Evolutionary conservation across 495 filamentous ascomycete genomes (phyloP).

Genomic region (Podospora bellae-mahoneyi): DNA sequence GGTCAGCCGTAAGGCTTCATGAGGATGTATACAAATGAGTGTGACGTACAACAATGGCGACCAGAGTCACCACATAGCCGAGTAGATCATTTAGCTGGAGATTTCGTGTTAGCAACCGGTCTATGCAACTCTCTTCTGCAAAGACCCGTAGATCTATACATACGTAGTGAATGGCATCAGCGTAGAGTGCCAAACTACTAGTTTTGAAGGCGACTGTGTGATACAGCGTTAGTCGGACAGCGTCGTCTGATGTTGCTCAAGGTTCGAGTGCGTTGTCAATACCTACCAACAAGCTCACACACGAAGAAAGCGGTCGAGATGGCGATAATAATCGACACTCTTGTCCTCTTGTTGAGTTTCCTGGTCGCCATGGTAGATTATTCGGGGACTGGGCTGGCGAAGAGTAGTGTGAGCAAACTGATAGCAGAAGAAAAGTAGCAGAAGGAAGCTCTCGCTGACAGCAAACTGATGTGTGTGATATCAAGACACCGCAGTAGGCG

Average conservation of each 20-base stretch:
- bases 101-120: conserved; percentile 13
- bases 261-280: background rate
- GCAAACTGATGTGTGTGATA: background rate
- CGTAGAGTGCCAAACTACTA: conserved; percentile 83
- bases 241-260: background rate
- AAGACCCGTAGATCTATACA: conserved; percentile 17
- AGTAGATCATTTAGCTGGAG: conserved; percentile 83
- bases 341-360: background rate
- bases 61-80: conserved; percentile 76
- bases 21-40: background rate
- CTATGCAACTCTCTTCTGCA: background rate
- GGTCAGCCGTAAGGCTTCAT: conserved; percentile 20
- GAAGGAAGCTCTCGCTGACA: background rate
- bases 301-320: background rate
- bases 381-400: background rate
- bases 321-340: background rate
- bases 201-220: conserved; percentile 70
- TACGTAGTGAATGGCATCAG: conserved; percentile 96
- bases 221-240: background rate
- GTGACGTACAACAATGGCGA: conserved; percentile 67
- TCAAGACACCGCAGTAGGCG: background rate
- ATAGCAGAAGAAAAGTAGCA: background rate
- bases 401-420: background rate
- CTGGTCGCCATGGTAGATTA: background rate
- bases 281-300: background rate